These are phyloP conservation scores for Arabidopsis arenosa DNA, from an alignment of 345 rosid species.

Conservation along the genomic window DNA sequence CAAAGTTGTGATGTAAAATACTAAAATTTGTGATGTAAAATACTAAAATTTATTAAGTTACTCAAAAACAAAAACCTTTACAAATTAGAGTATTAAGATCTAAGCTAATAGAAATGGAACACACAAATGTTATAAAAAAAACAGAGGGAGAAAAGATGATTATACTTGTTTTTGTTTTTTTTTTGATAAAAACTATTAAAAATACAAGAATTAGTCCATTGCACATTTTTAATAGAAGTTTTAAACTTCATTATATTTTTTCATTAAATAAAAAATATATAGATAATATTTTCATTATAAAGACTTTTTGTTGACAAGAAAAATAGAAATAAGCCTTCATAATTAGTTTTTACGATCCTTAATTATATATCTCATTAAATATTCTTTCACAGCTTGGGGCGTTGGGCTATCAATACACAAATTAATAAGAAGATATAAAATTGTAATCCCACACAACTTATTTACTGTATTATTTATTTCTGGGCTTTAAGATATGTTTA, in stretches of 20 bases:
- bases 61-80: not conserved
- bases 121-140: no score
- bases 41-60: not conserved
- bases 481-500: constrained; percentile 2
- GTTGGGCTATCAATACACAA: not conserved
- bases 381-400: no score
- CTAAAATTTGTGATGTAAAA: not conserved
- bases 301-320: no score
- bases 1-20: not conserved
- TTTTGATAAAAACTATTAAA: not conserved
- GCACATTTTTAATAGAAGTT: no score
- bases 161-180: not conserved
- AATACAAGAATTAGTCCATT: no score
- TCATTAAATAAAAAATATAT: no score
- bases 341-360: not conserved
- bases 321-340: not conserved
- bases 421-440: no score
- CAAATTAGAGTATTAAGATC: not conserved
- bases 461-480: no score
- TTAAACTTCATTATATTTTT: no score
- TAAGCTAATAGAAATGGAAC: not conserved
- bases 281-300: no score
- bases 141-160: not conserved
- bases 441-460: not conserved
- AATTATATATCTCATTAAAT: no score